phyloP scores from a whole-genome alignment of 73 alveolate species.

The Tetrahymena thermophila region DNA sequence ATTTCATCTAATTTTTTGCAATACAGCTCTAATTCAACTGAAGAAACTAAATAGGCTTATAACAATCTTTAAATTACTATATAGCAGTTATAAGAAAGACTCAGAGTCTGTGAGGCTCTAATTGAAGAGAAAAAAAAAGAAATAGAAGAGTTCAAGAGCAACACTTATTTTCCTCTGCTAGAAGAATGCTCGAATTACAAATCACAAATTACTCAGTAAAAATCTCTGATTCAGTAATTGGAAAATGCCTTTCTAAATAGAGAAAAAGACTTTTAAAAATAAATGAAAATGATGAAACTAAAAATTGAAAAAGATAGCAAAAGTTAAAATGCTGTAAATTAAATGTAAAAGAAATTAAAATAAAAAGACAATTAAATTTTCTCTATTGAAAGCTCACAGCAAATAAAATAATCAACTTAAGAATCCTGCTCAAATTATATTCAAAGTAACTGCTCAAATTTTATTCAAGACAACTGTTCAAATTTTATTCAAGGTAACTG shows the following conservation, averaged over 20 bases:
- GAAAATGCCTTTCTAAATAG: background rate
- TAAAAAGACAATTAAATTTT: background rate
- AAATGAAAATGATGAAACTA: background rate
- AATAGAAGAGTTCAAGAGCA: background rate
- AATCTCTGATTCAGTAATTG: background rate
- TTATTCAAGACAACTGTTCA: no score
- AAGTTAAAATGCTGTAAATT: background rate
- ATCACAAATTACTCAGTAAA: background rate
- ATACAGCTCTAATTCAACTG: background rate
- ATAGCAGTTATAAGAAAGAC: background rate
- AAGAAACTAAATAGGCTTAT: background rate
- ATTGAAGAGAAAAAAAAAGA: background rate
- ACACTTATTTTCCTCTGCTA: background rate
- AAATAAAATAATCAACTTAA: background rate
- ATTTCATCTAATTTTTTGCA: background rate
- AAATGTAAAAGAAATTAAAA: background rate
- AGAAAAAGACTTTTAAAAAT: background rate
- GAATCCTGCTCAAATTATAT: background rate
- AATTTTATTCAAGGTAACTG: no score
- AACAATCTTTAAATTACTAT: background rate
- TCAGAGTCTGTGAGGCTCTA: background rate
- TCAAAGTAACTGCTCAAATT: no score
- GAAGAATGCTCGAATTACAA: background rate
- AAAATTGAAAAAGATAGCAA: background rate
- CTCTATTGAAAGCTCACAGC: background rate